Conservation (phyloP, 73 alveolate genomes). For the Paramecium bursaria region DNA sequence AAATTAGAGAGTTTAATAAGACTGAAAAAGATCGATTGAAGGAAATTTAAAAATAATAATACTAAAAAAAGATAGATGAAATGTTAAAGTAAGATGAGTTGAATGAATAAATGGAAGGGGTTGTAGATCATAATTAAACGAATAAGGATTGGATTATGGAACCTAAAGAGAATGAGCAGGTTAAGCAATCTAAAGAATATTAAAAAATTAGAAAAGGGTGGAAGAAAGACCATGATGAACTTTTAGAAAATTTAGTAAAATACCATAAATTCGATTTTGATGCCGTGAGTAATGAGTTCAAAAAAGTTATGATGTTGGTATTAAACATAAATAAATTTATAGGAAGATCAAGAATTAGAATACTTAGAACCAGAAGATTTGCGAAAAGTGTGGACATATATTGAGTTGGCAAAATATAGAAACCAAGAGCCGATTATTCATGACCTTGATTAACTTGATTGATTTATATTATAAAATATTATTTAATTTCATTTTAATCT, state of each 20-base stretch:
- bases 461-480: not conserved
- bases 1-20: not conserved
- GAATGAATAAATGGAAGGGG: not conserved
- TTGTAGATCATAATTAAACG: not conserved
- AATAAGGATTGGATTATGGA: not conserved
- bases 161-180: not conserved
- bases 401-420: not conserved
- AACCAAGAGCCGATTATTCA: constrained; percentile 1
- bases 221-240: not conserved
- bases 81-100: not conserved
- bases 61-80: not conserved
- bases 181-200: not conserved
- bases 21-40: not conserved
- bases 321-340: too few relatives aligned
- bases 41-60: not conserved
- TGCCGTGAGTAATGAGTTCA: constrained; percentile 15
- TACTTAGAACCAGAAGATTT: constrained; percentile 33
- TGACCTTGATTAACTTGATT: constrained; percentile 19
- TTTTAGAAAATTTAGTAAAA: constrained; percentile 16
- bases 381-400: constrained; percentile 26
- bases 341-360: not conserved
- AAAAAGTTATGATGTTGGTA: not conserved
- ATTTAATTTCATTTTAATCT: too few relatives aligned
- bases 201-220: constrained; percentile 2
- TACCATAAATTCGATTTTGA: constrained; percentile 28